Evolutionary conservation across 176 grass and related monocot species (phyloP), one percentile per base, ranked within the genome.

Genomic region (Tillandsia fasciculata): DNA sequence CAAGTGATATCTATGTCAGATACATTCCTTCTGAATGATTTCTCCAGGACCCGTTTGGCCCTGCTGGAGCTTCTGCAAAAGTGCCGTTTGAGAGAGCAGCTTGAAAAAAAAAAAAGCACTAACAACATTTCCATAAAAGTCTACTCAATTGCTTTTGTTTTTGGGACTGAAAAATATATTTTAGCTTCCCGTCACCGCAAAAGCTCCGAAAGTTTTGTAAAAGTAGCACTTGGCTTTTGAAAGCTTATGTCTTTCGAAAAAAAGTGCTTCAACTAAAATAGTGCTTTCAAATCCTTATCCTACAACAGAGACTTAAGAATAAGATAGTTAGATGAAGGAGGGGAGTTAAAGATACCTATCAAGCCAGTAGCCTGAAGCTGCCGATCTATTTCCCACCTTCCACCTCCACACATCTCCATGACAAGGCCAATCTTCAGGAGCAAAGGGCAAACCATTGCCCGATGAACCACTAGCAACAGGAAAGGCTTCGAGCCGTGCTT

Each of bases 381-480:
- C 47, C 68, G 48, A 1, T 61, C 88, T 79, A 69, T 0, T 54
- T 72, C 89, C 89, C 48, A 91, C 89, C 81, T 80, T 91, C 89
- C 89, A 91, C 3, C 72, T 51, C 89, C 89, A 91, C 61, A 50
- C 57, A 78, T 91, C 89, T 71, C 82, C 89, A 69, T 76, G 71
- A 53, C 63, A 53, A 63, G 89, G 85, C 89, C 89, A 91, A 69
- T 91, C 81, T 74, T 82, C 85, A 80, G 85, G 89, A 68, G 85
- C 89, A 77, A 85, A 91, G 49, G 89, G 89, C 66, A 87, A 72
- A 71, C 85, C 89, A 53, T 54, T 72, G 65, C 85, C 89, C 9
- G 72, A 83, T 65, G 89, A 23, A 79, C 86, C 72, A 51, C 24
- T 85, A 27, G 27, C 42, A 53, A 91, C 85, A 65, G 89, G 85